phyloP scores from a whole-genome alignment of 2,329 filamentous ascomycete species.

The Fusarium sp. region DNA sequence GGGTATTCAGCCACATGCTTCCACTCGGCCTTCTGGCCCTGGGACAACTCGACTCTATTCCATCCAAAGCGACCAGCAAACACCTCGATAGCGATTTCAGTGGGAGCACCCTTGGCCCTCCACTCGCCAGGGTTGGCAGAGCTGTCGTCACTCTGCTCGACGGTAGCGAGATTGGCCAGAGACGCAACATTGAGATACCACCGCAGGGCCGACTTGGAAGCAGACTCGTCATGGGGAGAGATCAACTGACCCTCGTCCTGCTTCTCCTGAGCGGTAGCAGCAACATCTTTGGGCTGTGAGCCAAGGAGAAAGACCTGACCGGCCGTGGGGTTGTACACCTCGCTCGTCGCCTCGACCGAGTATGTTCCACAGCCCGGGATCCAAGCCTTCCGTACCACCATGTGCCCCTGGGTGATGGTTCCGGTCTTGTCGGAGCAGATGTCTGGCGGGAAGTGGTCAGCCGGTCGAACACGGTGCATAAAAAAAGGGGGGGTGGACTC shows the following conservation, averaged over 20 bases:
- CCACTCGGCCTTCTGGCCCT: conserved; percentile 49
- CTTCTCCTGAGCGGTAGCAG: not conserved
- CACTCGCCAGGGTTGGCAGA: conserved; percentile 50
- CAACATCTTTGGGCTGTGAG: conserved; percentile 32
- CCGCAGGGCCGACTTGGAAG: conserved; percentile 52
- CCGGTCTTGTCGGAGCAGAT: conserved; percentile 53
- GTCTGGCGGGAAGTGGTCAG: conserved; percentile 32
- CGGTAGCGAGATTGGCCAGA: conserved; percentile 73
- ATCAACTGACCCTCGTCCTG: not conserved
- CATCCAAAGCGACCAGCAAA: conserved; percentile 69
- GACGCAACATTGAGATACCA: conserved; percentile 71
- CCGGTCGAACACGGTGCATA: conserved; percentile 22
- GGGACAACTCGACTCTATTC: conserved; percentile 53
- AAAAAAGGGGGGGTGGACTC: conserved; percentile 45
- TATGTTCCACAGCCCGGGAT: conserved; percentile 52
- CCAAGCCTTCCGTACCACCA: conserved; percentile 52
- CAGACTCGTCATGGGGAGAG: not conserved
- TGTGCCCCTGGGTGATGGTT: conserved; percentile 55
- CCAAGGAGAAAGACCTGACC: conserved; percentile 40
- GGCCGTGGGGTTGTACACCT: conserved; percentile 50
- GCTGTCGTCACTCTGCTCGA: conserved; percentile 63
- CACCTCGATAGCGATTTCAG: conserved; percentile 72
- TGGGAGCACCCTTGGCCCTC: conserved; percentile 65
- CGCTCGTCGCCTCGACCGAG: conserved; percentile 50
- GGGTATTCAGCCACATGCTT: conserved; percentile 38